Percentiles rank a stretch among this genome's conserved stretches.
Conservation (phyloP, 257 asterid species). For the Perilla frutescens region DNA sequence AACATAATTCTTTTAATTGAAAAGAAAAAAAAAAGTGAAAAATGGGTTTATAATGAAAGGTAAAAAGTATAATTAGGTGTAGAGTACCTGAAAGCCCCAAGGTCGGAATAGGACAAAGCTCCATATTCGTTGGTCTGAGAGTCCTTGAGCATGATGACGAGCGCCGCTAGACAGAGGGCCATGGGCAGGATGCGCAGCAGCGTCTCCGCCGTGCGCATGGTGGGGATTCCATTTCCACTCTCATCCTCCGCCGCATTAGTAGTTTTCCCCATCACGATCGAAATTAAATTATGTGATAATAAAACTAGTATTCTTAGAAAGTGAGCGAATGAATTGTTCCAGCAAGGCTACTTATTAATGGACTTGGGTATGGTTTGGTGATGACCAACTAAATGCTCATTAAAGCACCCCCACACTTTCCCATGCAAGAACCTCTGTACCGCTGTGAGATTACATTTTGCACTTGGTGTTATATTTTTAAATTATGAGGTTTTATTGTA, state of each 20-base stretch:
- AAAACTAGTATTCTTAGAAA: neutral
- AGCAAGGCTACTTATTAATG: conserved; percentile 43
- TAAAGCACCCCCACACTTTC: conserved; percentile 58
- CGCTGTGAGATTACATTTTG: no score
- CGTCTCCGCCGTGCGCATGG: conserved; percentile 83
- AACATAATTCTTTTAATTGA: no score
- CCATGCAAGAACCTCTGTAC: conserved; percentile 37
- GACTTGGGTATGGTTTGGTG: conserved; percentile 44
- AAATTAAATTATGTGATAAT: no score
- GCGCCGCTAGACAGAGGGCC: conserved; percentile 74
- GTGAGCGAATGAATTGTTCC: neutral
- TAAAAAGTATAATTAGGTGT: conserved; percentile 5
- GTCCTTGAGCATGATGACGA: conserved; percentile 83
- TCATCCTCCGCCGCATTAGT: conserved; percentile 34
- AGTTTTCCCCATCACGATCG: conserved; percentile 39
- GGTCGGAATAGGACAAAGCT: conserved; percentile 72
- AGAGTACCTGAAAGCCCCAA: conserved; percentile 77
- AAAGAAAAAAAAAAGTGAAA: no score
- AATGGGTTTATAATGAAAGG: no score
- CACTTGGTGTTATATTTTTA: no score
- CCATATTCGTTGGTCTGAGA: conserved; percentile 75
- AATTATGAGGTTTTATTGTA: no score
- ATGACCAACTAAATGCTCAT: conserved; percentile 62
- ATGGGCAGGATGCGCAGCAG: conserved; percentile 73
- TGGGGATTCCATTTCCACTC: conserved; percentile 53